Evolutionary conservation across 768 basidiomycete species (phyloP).

Genomic region (Collybia nuda): DNA sequence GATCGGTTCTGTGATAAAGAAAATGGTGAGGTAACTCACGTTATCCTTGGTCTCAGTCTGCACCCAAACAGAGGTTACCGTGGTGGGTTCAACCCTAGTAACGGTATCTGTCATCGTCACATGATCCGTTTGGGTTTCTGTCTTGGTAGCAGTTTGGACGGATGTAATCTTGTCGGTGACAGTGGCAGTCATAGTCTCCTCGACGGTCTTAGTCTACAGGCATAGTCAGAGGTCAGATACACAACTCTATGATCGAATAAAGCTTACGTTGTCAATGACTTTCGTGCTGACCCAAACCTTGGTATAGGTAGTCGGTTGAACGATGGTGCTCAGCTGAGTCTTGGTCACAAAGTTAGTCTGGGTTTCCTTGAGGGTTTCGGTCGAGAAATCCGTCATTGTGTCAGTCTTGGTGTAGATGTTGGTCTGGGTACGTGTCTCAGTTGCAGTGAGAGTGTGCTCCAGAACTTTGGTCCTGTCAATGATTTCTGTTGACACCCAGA

Average conservation of each 20-base stretch:
- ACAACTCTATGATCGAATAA: neutral
- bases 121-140: slow-evolving; percentile 51
- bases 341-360: slow-evolving; percentile 55
- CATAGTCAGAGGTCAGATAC: neutral
- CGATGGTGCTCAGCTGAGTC: slow-evolving; percentile 47
- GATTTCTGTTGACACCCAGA: slow-evolving; percentile 67
- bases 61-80: slow-evolving; percentile 51
- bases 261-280: slow-evolving; percentile 56
- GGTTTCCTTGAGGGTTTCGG: slow-evolving; percentile 47
- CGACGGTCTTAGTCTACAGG: slow-evolving; percentile 36
- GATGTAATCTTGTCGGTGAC: slow-evolving; percentile 54
- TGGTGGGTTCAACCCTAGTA: slow-evolving; percentile 59
- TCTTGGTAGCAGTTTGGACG: slow-evolving; percentile 55
- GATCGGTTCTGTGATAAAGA: neutral
- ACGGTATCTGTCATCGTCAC: slow-evolving; percentile 52
- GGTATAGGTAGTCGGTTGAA: slow-evolving; percentile 57
- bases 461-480: slow-evolving; percentile 55
- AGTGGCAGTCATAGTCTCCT: slow-evolving; percentile 48
- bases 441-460: slow-evolving; percentile 63
- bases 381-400: slow-evolving; percentile 48
- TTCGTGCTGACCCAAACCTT: slow-evolving; percentile 50
- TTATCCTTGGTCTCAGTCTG: slow-evolving; percentile 59
- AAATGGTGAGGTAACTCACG: slow-evolving; percentile 29
- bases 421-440: slow-evolving; percentile 57
- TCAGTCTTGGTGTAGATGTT: slow-evolving; percentile 52